Evolutionary conservation across 2,329 filamentous ascomycete species (phyloP).

Genomic region (Neoarthrinium moseri): DNA sequence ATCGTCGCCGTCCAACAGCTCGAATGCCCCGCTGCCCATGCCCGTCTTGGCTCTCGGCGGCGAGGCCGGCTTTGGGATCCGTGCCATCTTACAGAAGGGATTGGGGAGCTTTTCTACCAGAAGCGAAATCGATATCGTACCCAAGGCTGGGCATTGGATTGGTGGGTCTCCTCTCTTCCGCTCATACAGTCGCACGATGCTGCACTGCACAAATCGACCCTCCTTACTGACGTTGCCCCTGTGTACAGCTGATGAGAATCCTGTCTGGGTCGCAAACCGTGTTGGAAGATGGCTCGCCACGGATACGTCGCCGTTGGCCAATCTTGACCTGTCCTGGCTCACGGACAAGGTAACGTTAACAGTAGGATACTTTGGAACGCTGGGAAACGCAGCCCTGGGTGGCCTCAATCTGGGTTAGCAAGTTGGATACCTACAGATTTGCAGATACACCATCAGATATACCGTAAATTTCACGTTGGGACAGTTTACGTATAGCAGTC

Average conservation of each 20-base stretch:
- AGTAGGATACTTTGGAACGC: slow-evolving; percentile 20
- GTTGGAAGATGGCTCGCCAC: slow-evolving; percentile 17
- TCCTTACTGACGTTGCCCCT: background rate
- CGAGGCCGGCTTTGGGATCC: slow-evolving; percentile 29
- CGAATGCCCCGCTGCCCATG: slow-evolving; percentile 17
- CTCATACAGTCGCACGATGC: background rate
- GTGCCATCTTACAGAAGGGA: slow-evolving; percentile 10
- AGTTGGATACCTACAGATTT: no score
- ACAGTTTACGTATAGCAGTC: no score
- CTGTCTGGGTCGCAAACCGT: slow-evolving; percentile 21
- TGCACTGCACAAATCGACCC: no score
- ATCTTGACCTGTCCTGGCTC: slow-evolving; percentile 17
- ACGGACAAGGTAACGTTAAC: slow-evolving; percentile 20
- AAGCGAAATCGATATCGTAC: slow-evolving; percentile 29
- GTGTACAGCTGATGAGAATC: slow-evolving; percentile 23
- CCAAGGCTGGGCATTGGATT: slow-evolving; percentile 38
- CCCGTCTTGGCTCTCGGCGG: slow-evolving; percentile 32
- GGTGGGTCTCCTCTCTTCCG: slow-evolving; percentile 18
- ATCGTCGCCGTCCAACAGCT: slow-evolving; percentile 15
- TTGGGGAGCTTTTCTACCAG: slow-evolving; percentile 21
- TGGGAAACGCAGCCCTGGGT: slow-evolving; percentile 17
- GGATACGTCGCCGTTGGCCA: slow-evolving; percentile 16
- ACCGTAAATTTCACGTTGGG: no score
- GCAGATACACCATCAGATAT: no score
- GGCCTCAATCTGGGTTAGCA: no score